Percentiles rank a stretch among this genome's conserved stretches.
Conservation (phyloP, 148 eudicot genomes). For the Spergularia bocconei region DNA sequence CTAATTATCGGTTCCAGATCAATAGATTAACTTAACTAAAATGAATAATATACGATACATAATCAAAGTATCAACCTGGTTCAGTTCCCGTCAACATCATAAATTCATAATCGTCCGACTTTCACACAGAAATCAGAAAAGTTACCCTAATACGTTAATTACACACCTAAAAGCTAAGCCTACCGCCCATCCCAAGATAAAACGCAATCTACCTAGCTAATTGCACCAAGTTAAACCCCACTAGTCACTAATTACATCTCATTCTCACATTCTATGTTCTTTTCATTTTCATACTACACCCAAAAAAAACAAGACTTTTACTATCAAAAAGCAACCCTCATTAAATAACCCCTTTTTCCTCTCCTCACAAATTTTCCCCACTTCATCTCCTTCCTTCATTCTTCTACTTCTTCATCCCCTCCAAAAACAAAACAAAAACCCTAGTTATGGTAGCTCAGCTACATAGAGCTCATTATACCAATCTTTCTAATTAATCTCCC, state of each 20-base stretch:
- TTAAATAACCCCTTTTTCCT: conserved; percentile 19
- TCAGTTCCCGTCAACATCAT: too few species aligned
- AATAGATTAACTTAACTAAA: too few species aligned
- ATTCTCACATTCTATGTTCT: background rate
- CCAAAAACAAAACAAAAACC: conserved; percentile 18
- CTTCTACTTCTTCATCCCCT: background rate
- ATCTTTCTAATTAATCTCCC: background rate
- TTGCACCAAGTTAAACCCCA: background rate
- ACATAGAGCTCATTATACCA: conserved; percentile 4
- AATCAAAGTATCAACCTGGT: too few species aligned
- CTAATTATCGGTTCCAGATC: too few species aligned
- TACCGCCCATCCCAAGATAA: background rate
- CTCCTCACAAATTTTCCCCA: background rate
- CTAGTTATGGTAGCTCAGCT: conserved; percentile 31
- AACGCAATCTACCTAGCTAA: conserved; percentile 18
- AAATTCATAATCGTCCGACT: too few species aligned
- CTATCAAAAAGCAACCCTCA: conserved; percentile 5
- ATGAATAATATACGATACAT: too few species aligned
- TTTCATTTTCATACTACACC: too few species aligned
- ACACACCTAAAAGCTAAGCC: conserved; percentile 1
- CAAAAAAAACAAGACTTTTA: background rate
- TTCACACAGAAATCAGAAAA: too few species aligned
- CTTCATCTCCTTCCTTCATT: background rate
- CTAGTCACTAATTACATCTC: background rate
- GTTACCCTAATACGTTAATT: background rate